Base-by-base conservation (phyloP, 208 protist species). In the Trypanosoma vivax region DNA sequence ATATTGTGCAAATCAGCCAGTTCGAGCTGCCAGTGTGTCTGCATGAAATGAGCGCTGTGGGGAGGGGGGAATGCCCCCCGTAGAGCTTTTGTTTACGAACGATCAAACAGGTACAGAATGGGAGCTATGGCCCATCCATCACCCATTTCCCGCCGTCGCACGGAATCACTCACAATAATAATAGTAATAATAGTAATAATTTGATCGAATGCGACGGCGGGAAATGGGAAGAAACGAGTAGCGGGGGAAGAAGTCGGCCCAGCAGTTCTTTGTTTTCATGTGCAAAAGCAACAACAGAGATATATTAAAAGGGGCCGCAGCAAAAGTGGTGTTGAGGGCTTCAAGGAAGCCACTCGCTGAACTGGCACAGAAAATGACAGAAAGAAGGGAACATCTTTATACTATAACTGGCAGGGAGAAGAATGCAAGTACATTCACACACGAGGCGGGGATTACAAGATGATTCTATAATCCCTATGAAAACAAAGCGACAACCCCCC, bases 161-260 rank as follows among this genome's bases (percentile, higher is more conserved):
- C 19, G 57, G 49, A 64, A 64, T 56, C 48, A 65, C 71, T 61
- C 50, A 37, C 40, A 69, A 73, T 72, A 73, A 73, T 80, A 85
- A 73, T 80, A 80, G 73, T 61, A 56, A 64, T 72, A 65, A 73
- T 70, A 85, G 61, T 65, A 70, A 35, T 57, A 60, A n/a, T n/a
- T n/a, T n/a, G n/a, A n/a, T n/a, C n/a, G n/a, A n/a, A n/a, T n/a
- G n/a, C 0, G 10, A 31, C 9, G 50, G 21, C 18, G 28, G n/a
- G 29, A 34, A 7, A 34, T 27, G 34, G 48, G 38, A 39, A 31
- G 57, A 55, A 64, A 64, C 54, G 52, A 65, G 72, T 61, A 42
- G 43, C 40, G 72, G 77, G 77, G 77, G 77, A 85, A 85, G 77
- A 85, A 80, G 73, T 61, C 60, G 66, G 77, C 70, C 73, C 73